A percentile compares a stretch with the other conserved stretches of the same genome.
Conservation (phyloP, 371 early-diverging fungal species). For the Rozella allomycis region DNA sequence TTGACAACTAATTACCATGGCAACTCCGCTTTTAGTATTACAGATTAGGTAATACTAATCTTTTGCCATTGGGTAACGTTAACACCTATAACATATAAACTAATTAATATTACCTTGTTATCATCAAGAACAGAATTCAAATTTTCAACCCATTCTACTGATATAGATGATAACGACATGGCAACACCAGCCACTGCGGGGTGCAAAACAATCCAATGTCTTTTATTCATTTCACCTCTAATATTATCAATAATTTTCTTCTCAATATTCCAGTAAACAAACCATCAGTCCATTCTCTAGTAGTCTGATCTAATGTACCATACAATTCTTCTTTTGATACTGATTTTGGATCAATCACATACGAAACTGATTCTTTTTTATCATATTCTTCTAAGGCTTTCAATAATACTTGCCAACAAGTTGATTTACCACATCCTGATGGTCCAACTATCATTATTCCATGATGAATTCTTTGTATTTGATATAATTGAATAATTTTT, state of each 20-base stretch:
- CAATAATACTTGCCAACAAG: constrained; percentile 12
- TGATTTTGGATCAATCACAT: constrained; percentile 22
- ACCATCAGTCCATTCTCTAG: constrained; percentile 32
- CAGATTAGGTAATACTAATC: too few species aligned
- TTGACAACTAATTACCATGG: too few species aligned
- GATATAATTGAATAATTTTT: constrained; percentile 85
- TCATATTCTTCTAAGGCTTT: constrained; percentile 17
- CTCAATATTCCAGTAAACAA: too few species aligned
- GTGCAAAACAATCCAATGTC: constrained; percentile 26
- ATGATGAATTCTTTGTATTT: constrained; percentile 91
- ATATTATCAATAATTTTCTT: constrained; percentile 21
- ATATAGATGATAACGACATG: constrained; percentile 34
- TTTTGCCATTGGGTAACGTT: too few species aligned
- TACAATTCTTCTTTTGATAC: constrained; percentile 17
- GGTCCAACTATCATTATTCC: constrained; percentile 31
- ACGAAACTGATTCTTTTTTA: constrained; percentile 9
- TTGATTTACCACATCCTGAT: constrained; percentile 24
- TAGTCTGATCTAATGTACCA: constrained; percentile 32
- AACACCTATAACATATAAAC: too few species aligned
- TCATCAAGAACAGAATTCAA: constrained; percentile 33
- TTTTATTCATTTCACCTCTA: constrained; percentile 12
- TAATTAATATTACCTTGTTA: constrained; percentile 13
- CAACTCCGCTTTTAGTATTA: too few species aligned
- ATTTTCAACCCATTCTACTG: constrained; percentile 29
- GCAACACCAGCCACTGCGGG: too few species aligned